A percentile compares a stretch with the other conserved stretches of the same genome.
Evolutionary conservation across 2,329 filamentous ascomycete species (phyloP).

Genomic region (Fusarium bactridioides): DNA sequence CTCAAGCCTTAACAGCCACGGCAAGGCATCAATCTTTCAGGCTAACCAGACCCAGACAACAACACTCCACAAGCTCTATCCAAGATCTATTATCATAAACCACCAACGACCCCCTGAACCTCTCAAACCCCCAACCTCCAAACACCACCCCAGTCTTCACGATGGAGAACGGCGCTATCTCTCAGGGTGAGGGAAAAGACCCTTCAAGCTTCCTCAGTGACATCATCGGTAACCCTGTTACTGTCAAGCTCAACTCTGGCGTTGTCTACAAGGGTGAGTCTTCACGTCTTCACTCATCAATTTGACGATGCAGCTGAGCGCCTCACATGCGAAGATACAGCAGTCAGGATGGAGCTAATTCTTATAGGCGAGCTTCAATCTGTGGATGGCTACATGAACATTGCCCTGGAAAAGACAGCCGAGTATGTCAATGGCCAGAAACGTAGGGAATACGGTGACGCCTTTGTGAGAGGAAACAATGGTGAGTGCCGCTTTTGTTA

Average conservation of each 20-base stretch:
- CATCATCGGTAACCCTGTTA: constrained; percentile 93
- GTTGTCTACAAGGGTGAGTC: constrained; percentile 91
- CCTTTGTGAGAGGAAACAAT: constrained; percentile 96
- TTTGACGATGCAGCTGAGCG: not conserved
- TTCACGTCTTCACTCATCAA: not conserved
- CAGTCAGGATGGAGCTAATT: constrained; percentile 1
- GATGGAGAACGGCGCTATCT: constrained; percentile 79
- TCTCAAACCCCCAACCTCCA: constrained; percentile 8
- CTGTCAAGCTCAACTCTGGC: constrained; percentile 98
- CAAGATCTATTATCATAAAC: constrained; percentile 24
- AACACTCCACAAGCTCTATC: constrained; percentile 19
- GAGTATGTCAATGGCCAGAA: constrained; percentile 89
- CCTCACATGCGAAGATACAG: not conserved
- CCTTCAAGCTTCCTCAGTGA: constrained; percentile 92
- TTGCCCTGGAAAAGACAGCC: constrained; percentile 93
- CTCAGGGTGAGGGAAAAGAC: constrained; percentile 80
- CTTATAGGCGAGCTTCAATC: constrained; percentile 86
- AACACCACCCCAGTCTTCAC: constrained; percentile 18
- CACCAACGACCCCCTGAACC: constrained; percentile 14
- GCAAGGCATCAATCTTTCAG: constrained; percentile 34
- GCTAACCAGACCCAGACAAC: constrained; percentile 4
- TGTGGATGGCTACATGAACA: constrained; percentile 99
- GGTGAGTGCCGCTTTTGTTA: constrained; percentile 60
- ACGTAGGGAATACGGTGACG: constrained; percentile 87
- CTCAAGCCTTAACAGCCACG: constrained; percentile 34